These are phyloP conservation scores for Eremothecium sinecaudum DNA, from an alignment of 1,139 yeast genomes.

Conservation along the genomic window DNA sequence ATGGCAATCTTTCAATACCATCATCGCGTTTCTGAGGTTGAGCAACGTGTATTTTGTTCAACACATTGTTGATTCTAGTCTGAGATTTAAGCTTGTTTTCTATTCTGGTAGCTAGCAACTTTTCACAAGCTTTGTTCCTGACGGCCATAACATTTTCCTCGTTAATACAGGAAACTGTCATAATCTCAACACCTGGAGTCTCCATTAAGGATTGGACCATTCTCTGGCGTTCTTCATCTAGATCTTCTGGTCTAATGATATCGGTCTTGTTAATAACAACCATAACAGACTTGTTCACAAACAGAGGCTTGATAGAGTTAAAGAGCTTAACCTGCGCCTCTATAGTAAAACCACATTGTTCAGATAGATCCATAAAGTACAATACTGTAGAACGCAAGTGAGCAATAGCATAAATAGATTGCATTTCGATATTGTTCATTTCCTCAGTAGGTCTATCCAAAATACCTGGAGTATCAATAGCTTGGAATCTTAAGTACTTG, in stretches of 20 bases:
- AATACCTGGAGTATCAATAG: conserved; percentile 98
- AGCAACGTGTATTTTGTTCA: conserved; percentile 93
- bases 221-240: conserved; percentile 65
- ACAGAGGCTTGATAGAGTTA: conserved; percentile 93
- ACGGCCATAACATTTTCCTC: conserved; percentile 95
- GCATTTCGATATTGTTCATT: conserved; percentile 99
- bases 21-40: conserved; percentile 86
- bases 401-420: conserved; percentile 95
- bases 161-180: conserved; percentile 87
- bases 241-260: conserved; percentile 75
- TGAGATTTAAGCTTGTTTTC: conserved; percentile 94
- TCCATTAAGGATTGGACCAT: conserved; percentile 53
- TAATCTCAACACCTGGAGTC: conserved; percentile 77
- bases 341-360: conserved; percentile 96
- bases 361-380: conserved; percentile 96
- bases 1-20: conserved; percentile 56
- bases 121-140: conserved; percentile 95
- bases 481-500: conserved; percentile 94
- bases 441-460: conserved; percentile 98
- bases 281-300: conserved; percentile 92
- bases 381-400: conserved; percentile 93
- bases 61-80: conserved; percentile 77
- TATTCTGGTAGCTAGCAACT: conserved; percentile 86
- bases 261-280: conserved; percentile 94
- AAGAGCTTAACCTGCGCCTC: conserved; percentile 96